phyloP scores from a whole-genome alignment of 768 basidiomycete genomes.

The Lepiota venenata region DNA sequence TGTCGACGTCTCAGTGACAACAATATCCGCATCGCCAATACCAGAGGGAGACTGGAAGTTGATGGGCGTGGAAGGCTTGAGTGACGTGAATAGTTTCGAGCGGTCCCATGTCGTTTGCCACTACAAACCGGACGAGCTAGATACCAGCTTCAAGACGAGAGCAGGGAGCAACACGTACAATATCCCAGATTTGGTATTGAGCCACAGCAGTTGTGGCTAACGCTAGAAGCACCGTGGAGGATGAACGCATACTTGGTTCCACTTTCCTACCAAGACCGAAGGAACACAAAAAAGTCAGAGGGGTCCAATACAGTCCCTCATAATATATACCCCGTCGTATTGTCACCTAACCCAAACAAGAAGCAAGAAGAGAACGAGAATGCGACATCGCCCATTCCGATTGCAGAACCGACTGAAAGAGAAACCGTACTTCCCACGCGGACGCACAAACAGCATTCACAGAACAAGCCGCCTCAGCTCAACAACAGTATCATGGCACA shows the following conservation, averaged over 20 bases:
- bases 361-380: background rate
- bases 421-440: background rate
- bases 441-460: too few species aligned
- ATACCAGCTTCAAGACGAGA: slow-evolving; percentile 5
- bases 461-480: background rate
- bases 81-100: slow-evolving; percentile 43
- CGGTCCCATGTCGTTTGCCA: slow-evolving; percentile 55
- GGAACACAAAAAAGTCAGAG: background rate
- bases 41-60: slow-evolving; percentile 48
- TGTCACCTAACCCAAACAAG: background rate
- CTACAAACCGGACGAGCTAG: slow-evolving; percentile 23
- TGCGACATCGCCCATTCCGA: background rate
- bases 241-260: background rate
- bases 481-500: background rate
- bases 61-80: slow-evolving; percentile 39
- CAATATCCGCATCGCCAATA: slow-evolving; percentile 54
- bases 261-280: too few species aligned
- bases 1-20: slow-evolving; percentile 43
- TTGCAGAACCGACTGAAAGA: background rate
- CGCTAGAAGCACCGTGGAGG: background rate
- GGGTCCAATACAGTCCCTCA: background rate
- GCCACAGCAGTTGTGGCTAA: slow-evolving; percentile 16
- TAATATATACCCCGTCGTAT: background rate
- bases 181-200: slow-evolving; percentile 49
- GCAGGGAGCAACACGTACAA: slow-evolving; percentile 30